These are phyloP conservation scores for Ampelocalamus luodianensis DNA, from an alignment of 176 grass and related monocot genomes.

Conservation along the genomic window DNA sequence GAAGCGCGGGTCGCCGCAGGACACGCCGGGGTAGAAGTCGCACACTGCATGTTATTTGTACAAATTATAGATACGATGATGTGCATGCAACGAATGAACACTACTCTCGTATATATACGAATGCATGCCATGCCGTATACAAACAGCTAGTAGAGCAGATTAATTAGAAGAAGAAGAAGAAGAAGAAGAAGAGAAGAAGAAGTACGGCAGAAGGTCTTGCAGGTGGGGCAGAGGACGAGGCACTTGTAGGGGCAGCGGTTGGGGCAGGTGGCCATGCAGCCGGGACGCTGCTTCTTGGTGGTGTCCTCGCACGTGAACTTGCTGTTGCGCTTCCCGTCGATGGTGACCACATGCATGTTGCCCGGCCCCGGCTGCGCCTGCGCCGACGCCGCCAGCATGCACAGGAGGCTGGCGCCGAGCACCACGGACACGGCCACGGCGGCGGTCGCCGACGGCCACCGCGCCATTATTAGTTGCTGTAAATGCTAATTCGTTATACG, in stretches of 20 bases:
- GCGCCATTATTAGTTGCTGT: conserved; percentile 19
- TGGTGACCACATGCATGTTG: not conserved
- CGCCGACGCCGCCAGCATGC: no score
- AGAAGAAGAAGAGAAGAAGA: no score
- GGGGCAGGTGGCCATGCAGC: conserved; percentile 46
- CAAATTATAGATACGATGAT: no score
- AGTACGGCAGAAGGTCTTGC: conserved; percentile 68
- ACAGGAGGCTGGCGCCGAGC: not conserved
- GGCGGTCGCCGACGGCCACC: no score
- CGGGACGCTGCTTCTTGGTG: not conserved
- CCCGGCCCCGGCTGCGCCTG: not conserved
- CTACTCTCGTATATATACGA: no score
- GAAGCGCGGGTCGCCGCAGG: conserved; percentile 70
- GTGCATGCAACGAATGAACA: not conserved
- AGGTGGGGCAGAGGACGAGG: conserved; percentile 59
- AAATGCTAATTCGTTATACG: no score
- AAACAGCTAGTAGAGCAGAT: no score
- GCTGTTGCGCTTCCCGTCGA: conserved; percentile 23
- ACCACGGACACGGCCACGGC: not conserved
- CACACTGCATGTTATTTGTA: conserved; percentile 28
- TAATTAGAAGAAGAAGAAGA: no score
- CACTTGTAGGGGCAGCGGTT: conserved; percentile 50
- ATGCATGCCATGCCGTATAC: no score
- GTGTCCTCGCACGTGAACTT: conserved; percentile 38
- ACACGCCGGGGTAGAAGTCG: conserved; percentile 51